These are phyloP conservation scores for Tylopilus sp. DNA, from an alignment of 768 basidiomycete genomes.

Conservation along the genomic window DNA sequence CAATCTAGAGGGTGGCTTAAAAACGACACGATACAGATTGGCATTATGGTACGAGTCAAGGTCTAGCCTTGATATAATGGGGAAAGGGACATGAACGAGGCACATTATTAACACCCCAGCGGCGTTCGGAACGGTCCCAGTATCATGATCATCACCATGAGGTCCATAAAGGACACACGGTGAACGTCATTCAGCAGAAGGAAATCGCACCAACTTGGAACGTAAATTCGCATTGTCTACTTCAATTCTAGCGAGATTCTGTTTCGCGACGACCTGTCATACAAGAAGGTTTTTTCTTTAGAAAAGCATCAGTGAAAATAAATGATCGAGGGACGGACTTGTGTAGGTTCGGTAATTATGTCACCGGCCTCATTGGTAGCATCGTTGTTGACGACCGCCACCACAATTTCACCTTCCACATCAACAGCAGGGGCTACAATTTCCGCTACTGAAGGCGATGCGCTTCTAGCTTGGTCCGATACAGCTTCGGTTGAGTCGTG, in stretches of 20 bases:
- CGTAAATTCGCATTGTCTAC: neutral
- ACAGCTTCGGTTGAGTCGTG: neutral
- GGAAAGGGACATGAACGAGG: neutral
- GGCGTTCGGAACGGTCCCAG: neutral
- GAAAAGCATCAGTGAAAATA: slow-evolving; percentile 1
- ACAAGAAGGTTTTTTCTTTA: slow-evolving; percentile 12
- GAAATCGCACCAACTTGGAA: slow-evolving; percentile 32
- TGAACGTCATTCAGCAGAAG: slow-evolving; percentile 35
- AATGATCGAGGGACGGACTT: slow-evolving; percentile 21
- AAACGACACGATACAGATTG: neutral
- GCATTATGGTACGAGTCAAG: neutral
- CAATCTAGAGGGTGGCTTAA: slow-evolving; percentile 8
- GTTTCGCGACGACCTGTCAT: slow-evolving; percentile 9
- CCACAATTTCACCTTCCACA: neutral
- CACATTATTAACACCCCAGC: neutral
- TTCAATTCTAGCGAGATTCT: neutral
- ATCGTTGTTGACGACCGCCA: neutral
- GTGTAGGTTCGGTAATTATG: neutral
- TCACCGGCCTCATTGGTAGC: neutral
- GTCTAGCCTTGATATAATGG: neutral
- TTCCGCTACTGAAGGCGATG: neutral
- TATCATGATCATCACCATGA: neutral
- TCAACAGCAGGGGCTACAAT: neutral
- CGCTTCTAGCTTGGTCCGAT: neutral
- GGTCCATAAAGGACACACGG: slow-evolving; percentile 5